Evolutionary conservation across 306 rosid genomes (phyloP).

Genomic region (Inga laurina): DNA sequence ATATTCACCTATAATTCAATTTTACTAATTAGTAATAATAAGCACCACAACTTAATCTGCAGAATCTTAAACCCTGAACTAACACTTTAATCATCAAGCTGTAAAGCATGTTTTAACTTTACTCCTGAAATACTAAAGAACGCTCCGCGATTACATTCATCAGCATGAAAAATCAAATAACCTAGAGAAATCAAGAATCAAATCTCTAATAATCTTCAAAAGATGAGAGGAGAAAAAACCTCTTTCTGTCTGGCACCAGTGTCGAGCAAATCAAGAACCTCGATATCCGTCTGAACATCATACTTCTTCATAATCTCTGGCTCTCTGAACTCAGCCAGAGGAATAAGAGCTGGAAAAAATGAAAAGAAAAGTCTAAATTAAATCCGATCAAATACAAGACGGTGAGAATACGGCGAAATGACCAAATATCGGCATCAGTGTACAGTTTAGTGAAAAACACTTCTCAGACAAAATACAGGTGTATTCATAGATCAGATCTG

Average conservation of each 20-base stretch:
- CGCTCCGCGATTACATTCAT: not conserved
- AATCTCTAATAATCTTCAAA: not conserved
- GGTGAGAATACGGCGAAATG: not conserved
- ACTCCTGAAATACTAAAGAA: not conserved
- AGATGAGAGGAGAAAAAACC: conserved; percentile 37
- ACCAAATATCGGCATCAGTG: not conserved
- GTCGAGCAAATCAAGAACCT: conserved; percentile 75
- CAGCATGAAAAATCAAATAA: not conserved
- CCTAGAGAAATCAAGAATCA: not conserved
- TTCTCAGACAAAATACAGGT: not conserved
- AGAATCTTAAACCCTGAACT: not conserved
- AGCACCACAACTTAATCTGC: not conserved
- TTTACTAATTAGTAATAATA: not conserved
- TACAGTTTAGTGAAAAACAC: not conserved
- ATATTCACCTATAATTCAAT: conserved; percentile 46
- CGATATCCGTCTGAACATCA: conserved; percentile 55
- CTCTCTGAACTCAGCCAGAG: conserved; percentile 65
- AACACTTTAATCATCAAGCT: not conserved
- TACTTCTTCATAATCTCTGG: conserved; percentile 54
- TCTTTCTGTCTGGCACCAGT: conserved; percentile 71
- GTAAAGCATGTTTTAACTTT: not conserved
- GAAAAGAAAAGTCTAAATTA: conserved; percentile 2
- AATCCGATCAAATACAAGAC: not conserved
- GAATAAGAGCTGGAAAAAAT: conserved; percentile 63
- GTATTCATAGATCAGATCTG: not conserved